These are phyloP conservation scores for Catunica adiposa DNA, from an alignment of 2,329 filamentous ascomycete genomes.

Conservation along the genomic window DNA sequence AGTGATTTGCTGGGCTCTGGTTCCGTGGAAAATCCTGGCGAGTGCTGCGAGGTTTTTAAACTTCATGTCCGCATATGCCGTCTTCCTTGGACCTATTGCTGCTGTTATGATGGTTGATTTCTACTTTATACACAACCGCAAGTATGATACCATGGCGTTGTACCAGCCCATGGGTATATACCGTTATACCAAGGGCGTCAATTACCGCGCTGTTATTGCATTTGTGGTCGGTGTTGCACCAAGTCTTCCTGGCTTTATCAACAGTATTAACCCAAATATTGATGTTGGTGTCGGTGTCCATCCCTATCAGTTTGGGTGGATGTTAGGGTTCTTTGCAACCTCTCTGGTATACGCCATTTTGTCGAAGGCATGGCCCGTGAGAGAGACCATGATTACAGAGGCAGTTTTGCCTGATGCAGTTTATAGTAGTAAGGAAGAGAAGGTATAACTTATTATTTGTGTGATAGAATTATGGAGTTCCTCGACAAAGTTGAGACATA, in stretches of 20 bases:
- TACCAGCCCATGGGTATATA: slow-evolving; percentile 27
- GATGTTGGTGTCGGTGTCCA: slow-evolving; percentile 6
- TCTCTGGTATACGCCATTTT: slow-evolving; percentile 15
- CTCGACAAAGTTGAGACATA: no score
- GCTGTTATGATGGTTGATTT: slow-evolving; percentile 24
- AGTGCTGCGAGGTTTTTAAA: slow-evolving; percentile 17
- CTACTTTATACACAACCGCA: slow-evolving; percentile 20
- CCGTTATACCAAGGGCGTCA: slow-evolving; percentile 25
- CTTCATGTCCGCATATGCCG: slow-evolving; percentile 19
- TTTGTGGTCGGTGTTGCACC: slow-evolving; percentile 27
- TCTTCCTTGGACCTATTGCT: slow-evolving; percentile 19
- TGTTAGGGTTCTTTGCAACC: slow-evolving; percentile 16
- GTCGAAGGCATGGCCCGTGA: neutral
- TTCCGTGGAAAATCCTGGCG: slow-evolving; percentile 18
- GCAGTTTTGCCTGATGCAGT: slow-evolving; percentile 4
- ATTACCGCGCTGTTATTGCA: slow-evolving; percentile 26
- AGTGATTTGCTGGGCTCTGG: slow-evolving; percentile 12
- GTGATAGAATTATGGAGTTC: no score
- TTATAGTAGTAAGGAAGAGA: neutral
- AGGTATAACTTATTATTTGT: no score
- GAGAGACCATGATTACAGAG: neutral
- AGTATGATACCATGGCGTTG: slow-evolving; percentile 20
- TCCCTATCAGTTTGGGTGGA: slow-evolving; percentile 19
- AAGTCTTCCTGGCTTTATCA: slow-evolving; percentile 27
- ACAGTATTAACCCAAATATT: slow-evolving; percentile 8